Evolutionary conservation across 164 flowering plant species (phyloP).

Genomic region (Liriodendron chinense): DNA sequence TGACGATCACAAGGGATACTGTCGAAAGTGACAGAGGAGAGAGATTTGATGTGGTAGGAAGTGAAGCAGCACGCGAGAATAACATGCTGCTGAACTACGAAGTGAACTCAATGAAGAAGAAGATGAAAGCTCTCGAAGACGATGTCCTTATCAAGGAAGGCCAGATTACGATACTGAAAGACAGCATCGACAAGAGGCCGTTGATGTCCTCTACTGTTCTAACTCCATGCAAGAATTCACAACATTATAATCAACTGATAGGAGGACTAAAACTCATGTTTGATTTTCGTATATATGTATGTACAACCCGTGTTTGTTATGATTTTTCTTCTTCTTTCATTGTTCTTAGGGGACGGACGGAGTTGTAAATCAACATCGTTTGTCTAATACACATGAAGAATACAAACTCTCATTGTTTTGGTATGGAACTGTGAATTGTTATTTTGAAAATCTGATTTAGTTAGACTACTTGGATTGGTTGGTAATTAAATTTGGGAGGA

Average conservation of each 20-base stretch:
- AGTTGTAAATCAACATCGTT: slow-evolving; percentile 1
- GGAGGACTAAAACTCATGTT: neutral
- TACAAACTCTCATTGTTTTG: no score
- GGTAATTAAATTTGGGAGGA: no score
- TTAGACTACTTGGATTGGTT: no score
- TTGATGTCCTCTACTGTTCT: slow-evolving; percentile 61
- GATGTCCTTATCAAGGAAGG: slow-evolving; percentile 88
- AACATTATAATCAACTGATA: slow-evolving; percentile 27
- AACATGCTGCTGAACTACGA: slow-evolving; percentile 76
- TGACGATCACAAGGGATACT: slow-evolving; percentile 46
- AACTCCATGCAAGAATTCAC: slow-evolving; percentile 31
- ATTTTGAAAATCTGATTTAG: no score
- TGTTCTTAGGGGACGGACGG: neutral
- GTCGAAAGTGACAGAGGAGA: slow-evolving; percentile 68
- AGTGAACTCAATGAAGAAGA: slow-evolving; percentile 56
- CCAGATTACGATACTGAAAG: slow-evolving; percentile 78
- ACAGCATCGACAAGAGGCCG: slow-evolving; percentile 46
- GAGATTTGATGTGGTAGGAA: slow-evolving; percentile 84
- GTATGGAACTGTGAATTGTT: no score
- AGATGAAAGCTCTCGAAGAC: slow-evolving; percentile 75
- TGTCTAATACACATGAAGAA: no score
- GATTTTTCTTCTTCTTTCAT: neutral
- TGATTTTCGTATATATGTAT: neutral
- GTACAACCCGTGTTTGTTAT: neutral
- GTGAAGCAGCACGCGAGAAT: slow-evolving; percentile 77